Evolutionary conservation across 2,329 filamentous ascomycete genomes (phyloP), one percentile per base, ranked within the genome.

Genomic region (Fusarium subglutinans): DNA sequence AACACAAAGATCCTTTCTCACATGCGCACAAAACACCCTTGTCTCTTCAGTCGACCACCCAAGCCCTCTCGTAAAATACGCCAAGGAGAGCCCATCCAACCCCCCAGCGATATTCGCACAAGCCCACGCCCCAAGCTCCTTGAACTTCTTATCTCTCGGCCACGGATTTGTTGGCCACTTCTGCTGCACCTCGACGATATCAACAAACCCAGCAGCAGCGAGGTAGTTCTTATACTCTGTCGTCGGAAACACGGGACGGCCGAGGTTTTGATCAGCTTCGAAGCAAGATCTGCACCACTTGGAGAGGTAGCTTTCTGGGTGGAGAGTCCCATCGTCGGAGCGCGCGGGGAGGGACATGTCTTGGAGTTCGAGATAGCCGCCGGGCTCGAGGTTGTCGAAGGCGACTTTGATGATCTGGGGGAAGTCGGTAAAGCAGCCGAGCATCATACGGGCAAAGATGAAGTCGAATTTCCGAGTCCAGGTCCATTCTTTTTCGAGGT

Each of bases 71-170:
- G 80, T 80, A 15, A 82, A 75, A 14, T 78, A 63, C 0, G 76
- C 78, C 44, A 81, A 63, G 3, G 78, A 77, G 3, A 81, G 43
- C 0, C 76, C 77, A 56, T 81, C 80, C 15, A 80, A 35, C 0
- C 74, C 77, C 0, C 60, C 58, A 17, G 65, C 43, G 7, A 77
- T 62, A n/a, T 80, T 80, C 3, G 62, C 65, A 6, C 67, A 60
- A 15, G 72, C 74, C 76, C 76, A 60, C 2, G 45, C 22, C 61
- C 71, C 62, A 12, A 73, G 8, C 9, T 74, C 70, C 3, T 74
- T 74, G 0, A 45, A 33, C 12, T 67, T 67, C 43, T 13, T 56
- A 18, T 71, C 70, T 24, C 47, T 35, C 1, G 70, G 66, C 72
- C 70, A 74, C 2, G 70, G 47, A 45, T 73, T 74, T 9, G 66